Conservation (phyloP, 164 flowering plant genomes). For the Protea cynaroides region DNA sequence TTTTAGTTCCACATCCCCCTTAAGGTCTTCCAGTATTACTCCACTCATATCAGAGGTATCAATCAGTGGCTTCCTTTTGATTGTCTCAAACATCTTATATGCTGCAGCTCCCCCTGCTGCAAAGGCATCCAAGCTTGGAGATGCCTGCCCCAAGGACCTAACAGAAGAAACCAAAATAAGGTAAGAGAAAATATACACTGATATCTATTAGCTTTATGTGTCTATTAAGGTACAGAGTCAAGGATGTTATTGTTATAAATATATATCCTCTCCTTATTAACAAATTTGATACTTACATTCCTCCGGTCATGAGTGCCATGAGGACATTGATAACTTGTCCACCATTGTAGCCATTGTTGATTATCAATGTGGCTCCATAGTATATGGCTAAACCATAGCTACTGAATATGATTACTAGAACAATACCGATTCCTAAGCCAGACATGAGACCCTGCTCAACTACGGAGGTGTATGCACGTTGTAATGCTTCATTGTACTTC, state of each 20-base stretch:
- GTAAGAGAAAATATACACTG: too few relatives aligned
- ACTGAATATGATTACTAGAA: slow-evolving; percentile 35
- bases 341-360: slow-evolving; percentile 58
- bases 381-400: slow-evolving; percentile 66
- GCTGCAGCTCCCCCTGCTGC: slow-evolving; percentile 47
- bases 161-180: neutral
- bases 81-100: slow-evolving; percentile 52
- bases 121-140: slow-evolving; percentile 44
- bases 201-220: neutral
- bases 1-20: slow-evolving; percentile 41
- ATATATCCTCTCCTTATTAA: too few relatives aligned
- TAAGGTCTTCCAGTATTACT: slow-evolving; percentile 28
- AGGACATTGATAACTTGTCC: slow-evolving; percentile 61
- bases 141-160: slow-evolving; percentile 46
- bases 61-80: slow-evolving; percentile 37
- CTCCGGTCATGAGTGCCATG: slow-evolving; percentile 60
- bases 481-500: slow-evolving; percentile 49
- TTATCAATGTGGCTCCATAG: slow-evolving; percentile 68
- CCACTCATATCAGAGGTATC: slow-evolving; percentile 39
- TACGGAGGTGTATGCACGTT: slow-evolving; percentile 47
- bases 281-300: slow-evolving; percentile 42
- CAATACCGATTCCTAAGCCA: slow-evolving; percentile 61
- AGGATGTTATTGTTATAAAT: too few relatives aligned
- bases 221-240: too few relatives aligned
- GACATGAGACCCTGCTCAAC: slow-evolving; percentile 52